Evolutionary conservation across 1,139 yeast species (phyloP).

Genomic region (Lodderomyces elongisporus): DNA sequence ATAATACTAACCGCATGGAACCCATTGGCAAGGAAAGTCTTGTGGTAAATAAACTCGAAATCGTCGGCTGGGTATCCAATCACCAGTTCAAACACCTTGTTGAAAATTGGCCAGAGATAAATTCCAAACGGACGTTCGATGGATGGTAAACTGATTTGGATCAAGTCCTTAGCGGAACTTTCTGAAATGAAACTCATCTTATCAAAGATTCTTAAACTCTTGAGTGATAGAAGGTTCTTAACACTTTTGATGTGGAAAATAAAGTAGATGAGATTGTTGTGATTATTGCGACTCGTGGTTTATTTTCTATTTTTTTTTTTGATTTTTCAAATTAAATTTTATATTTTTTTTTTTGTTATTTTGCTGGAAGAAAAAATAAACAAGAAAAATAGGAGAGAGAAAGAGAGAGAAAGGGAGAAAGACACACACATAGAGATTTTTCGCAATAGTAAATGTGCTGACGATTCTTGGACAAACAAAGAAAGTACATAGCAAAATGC

Average conservation of each 20-base stretch:
- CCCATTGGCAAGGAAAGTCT: constrained; percentile 66
- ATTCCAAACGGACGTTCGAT: constrained; percentile 86
- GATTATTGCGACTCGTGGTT: no score
- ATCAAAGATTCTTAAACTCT: no score
- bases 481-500: no score
- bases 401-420: background rate
- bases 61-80: constrained; percentile 67
- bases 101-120: constrained; percentile 84
- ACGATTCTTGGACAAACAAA: no score
- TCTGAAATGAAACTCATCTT: no score
- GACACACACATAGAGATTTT: background rate
- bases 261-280: no score
- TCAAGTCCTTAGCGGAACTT: constrained; percentile 1
- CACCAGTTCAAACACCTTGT: constrained; percentile 45
- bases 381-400: background rate
- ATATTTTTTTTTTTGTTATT: no score
- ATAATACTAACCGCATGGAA: constrained; percentile 59
- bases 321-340: no score
- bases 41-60: constrained; percentile 62
- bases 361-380: background rate
- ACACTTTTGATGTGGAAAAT: no score
- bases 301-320: no score
- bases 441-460: no score
- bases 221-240: no score
- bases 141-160: constrained; percentile 43